Conservation (phyloP, 805 yeast genomes). For the Ogataea minuta region DNA sequence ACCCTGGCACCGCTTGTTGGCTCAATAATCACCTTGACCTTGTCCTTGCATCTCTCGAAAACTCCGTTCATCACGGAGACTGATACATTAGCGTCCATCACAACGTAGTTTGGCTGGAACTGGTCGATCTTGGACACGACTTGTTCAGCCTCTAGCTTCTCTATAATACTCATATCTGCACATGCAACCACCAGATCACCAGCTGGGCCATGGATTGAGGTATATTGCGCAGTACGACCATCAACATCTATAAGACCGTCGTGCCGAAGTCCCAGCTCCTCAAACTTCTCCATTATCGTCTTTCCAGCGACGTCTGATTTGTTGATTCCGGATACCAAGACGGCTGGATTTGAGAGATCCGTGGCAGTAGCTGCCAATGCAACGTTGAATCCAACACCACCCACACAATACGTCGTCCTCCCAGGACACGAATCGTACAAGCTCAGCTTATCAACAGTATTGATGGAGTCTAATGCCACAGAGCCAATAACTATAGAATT, state of each 20-base stretch:
- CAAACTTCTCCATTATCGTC: slow-evolving; percentile 35
- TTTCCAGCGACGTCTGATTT: slow-evolving; percentile 51
- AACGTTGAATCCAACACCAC: slow-evolving; percentile 85
- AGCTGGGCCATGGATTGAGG: slow-evolving; percentile 55
- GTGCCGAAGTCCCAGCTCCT: slow-evolving; percentile 29
- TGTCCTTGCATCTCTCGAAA: slow-evolving; percentile 22
- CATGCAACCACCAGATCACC: slow-evolving; percentile 75
- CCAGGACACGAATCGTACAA: slow-evolving; percentile 77
- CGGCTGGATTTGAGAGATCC: slow-evolving; percentile 30
- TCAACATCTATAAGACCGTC: slow-evolving; percentile 39
- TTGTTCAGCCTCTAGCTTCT: slow-evolving; percentile 44
- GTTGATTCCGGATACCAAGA: slow-evolving; percentile 59
- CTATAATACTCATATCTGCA: slow-evolving; percentile 80
- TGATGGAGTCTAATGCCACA: slow-evolving; percentile 70
- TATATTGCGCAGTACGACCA: slow-evolving; percentile 63
- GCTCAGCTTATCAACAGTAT: slow-evolving; percentile 39
- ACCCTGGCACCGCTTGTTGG: slow-evolving; percentile 78
- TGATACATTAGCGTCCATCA: slow-evolving; percentile 70
- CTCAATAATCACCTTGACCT: slow-evolving; percentile 52
- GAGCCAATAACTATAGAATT: slow-evolving; percentile 63
- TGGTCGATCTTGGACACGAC: slow-evolving; percentile 40
- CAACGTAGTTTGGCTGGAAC: slow-evolving; percentile 47
- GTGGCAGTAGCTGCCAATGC: slow-evolving; percentile 55
- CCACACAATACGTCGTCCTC: slow-evolving; percentile 50
- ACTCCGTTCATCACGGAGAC: slow-evolving; percentile 39